Evolutionary conservation across 2,329 filamentous ascomycete species (phyloP), one percentile per base, ranked within the genome.

Genomic region (Apiospora rasikravindrae): DNA sequence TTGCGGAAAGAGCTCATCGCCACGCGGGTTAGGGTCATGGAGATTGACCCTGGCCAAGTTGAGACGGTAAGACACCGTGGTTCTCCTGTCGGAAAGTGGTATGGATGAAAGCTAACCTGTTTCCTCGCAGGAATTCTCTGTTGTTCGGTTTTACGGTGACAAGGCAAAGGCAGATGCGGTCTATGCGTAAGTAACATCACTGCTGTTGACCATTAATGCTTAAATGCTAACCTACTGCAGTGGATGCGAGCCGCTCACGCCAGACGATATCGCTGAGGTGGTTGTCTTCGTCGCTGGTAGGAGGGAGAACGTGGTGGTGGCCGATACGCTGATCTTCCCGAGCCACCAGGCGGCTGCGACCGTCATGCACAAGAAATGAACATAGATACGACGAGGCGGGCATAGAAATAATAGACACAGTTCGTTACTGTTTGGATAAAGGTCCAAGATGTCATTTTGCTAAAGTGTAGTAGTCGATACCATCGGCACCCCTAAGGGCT

Each of bases 291-390:
- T 91, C 29, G 93, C 92, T n/a, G 91, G 92, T 6, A 87, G 93
- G 80, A 89, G 90, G 78, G 92, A 95, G 83, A 95, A 95, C 79
- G 93, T 95, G n/a, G 92, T 95, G 6, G 82, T 95, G 75, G 93
- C 93, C 3, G 93, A 95, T 82, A 91, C 92, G 26, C 81, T 95
- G 72, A 84, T 95, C 57, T 95, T 91, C 81, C 93, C 93, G 10
- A 94, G 90, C 77, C 92, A 95, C 79, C 93, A 95, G 86, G 92
- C 76, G 29, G 73, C 72, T 61, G 78, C 79, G 44, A 72, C 70
- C n/a, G 69, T 76, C 29, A 73, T 81, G 75, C 78, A 81, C 71
- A 79, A 73, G 69, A 80, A 75, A 70, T 74, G 76, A 72, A 78
- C 29, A 19, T 69, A 47, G 19, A 29, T n/a, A 69, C 11, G 33